phyloP scores from a whole-genome alignment of 2,329 filamentous ascomycete genomes.

The Fusarium buxicola region DNA sequence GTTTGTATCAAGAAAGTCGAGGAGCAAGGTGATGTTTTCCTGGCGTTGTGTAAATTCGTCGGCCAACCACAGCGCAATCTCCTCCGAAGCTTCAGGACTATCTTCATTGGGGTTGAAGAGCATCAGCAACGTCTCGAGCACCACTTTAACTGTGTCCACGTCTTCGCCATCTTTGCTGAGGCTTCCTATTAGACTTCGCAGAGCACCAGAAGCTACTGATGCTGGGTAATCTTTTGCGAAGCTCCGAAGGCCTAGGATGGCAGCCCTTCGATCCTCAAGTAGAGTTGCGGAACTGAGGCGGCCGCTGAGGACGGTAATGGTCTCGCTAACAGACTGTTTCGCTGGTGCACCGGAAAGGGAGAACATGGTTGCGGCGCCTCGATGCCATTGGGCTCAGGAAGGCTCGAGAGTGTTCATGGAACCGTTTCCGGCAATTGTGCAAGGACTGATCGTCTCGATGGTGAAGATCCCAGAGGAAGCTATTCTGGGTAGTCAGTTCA shows the following conservation, averaged over 20 bases:
- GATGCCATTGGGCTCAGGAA: slow-evolving; percentile 48
- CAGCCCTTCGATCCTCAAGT: slow-evolving; percentile 92
- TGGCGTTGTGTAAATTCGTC: slow-evolving; percentile 98
- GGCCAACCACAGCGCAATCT: slow-evolving; percentile 94
- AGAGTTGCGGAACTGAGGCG: slow-evolving; percentile 90
- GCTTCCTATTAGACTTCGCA: slow-evolving; percentile 87
- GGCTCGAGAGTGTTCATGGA: slow-evolving; percentile 25
- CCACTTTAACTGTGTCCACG: slow-evolving; percentile 94
- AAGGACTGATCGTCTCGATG: slow-evolving; percentile 8
- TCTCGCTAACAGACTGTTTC: slow-evolving; percentile 95
- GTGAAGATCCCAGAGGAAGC: slow-evolving; percentile 17
- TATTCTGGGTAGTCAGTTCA: slow-evolving; percentile 28
- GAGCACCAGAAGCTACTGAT: slow-evolving; percentile 92
- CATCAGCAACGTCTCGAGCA: slow-evolving; percentile 94
- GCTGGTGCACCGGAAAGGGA: slow-evolving; percentile 80
- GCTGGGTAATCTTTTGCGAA: slow-evolving; percentile 98
- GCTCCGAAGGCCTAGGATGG: slow-evolving; percentile 91
- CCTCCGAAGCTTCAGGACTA: slow-evolving; percentile 93
- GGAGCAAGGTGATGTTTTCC: slow-evolving; percentile 92
- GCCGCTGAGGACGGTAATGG: slow-evolving; percentile 89
- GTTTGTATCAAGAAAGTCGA: slow-evolving; percentile 86
- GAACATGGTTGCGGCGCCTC: slow-evolving; percentile 62
- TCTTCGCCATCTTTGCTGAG: slow-evolving; percentile 91
- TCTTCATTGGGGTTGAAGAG: slow-evolving; percentile 79
- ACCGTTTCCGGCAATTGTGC: slow-evolving; percentile 25